These are phyloP conservation scores for Guadua angustifolia DNA, from an alignment of 176 grass and related monocot species.

Conservation along the genomic window DNA sequence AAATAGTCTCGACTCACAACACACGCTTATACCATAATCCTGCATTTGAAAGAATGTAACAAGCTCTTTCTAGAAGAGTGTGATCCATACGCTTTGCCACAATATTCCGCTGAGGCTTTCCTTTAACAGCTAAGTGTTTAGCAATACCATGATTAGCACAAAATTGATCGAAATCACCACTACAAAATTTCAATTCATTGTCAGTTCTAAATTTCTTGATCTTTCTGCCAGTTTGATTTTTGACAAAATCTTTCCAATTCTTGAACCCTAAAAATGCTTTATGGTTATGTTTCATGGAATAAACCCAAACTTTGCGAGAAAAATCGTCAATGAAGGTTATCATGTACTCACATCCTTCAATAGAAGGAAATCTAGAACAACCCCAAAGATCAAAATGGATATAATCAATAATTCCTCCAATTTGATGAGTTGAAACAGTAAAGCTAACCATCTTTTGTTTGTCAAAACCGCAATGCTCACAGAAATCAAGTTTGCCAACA, in stretches of 20 bases:
- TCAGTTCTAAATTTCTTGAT: too few relatives aligned
- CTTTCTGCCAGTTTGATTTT: not conserved
- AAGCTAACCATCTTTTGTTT: not conserved
- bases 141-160: not conserved
- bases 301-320: conserved; percentile 12
- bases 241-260: too few relatives aligned
- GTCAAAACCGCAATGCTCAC: not conserved
- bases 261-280: not conserved
- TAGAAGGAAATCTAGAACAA: too few relatives aligned
- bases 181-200: not conserved
- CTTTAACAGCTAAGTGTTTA: not conserved
- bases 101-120: not conserved
- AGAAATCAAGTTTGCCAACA: too few relatives aligned
- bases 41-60: not conserved
- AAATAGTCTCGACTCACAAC: not conserved
- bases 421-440: not conserved
- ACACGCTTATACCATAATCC: not conserved
- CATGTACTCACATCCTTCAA: too few relatives aligned
- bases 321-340: too few relatives aligned
- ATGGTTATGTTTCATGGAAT: not conserved
- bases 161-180: not conserved
- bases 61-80: not conserved
- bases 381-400: too few relatives aligned
- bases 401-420: not conserved
- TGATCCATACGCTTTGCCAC: too few relatives aligned